Conservation (phyloP, 2,329 filamentous ascomycete genomes). For the Colletotrichum sp. region DNA sequence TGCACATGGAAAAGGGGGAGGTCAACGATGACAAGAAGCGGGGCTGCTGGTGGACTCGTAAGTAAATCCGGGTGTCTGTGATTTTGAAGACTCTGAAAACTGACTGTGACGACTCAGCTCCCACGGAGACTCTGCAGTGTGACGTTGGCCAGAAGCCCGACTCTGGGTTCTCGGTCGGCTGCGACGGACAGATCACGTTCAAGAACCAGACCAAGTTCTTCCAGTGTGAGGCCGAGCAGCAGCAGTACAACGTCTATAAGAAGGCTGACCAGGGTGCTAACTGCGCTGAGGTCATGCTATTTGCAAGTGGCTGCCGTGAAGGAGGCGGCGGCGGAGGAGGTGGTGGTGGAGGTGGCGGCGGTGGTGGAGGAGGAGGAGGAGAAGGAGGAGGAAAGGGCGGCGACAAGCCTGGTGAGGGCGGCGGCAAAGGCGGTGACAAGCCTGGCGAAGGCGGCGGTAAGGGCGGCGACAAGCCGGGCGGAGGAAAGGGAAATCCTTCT, state of each 20-base stretch:
- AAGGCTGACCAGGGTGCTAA: constrained; percentile 40
- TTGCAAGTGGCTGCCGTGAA: constrained; percentile 40
- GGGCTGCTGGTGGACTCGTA: constrained; percentile 69
- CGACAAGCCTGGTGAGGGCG: not conserved
- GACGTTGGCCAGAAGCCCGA: constrained; percentile 57
- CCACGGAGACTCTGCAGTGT: constrained; percentile 66
- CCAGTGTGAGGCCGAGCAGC: constrained; percentile 62
- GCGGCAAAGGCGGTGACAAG: not conserved
- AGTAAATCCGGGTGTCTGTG: constrained; percentile 25
- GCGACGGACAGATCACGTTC: constrained; percentile 57
- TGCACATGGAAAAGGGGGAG: constrained; percentile 49
- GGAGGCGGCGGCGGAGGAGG: not conserved
- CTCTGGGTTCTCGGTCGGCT: constrained; percentile 60
- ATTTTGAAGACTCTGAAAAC: no score
- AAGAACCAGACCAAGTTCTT: constrained; percentile 60
- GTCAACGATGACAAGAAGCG: constrained; percentile 61
- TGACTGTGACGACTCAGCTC: constrained; percentile 36
- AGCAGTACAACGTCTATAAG: constrained; percentile 62
- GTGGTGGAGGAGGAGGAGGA: not conserved
- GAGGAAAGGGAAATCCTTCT: not conserved
- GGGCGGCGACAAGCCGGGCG: not conserved
- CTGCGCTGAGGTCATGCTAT: constrained; percentile 55
- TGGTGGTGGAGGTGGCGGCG: not conserved
- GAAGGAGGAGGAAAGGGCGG: not conserved
- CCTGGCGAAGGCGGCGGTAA: not conserved